phyloP scores from a whole-genome alignment of 1,284 basidiomycete species.

The Melampsora larici-populina region DNA sequence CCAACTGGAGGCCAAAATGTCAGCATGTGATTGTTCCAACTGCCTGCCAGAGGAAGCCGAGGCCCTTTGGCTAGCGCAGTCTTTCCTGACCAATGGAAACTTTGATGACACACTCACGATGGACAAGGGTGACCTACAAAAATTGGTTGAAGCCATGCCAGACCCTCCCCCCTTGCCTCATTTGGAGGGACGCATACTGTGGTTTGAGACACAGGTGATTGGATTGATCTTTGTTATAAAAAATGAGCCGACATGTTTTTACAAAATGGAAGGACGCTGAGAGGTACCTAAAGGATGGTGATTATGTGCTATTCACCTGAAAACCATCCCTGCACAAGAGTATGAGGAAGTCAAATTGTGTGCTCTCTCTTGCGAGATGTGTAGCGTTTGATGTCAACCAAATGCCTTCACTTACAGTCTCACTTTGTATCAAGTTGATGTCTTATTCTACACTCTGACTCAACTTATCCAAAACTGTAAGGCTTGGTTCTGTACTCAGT shows the following conservation, averaged over 20 bases:
- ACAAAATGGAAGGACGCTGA: conserved; percentile 98
- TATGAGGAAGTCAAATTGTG: conserved; percentile 65
- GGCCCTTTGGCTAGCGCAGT: too few relatives aligned
- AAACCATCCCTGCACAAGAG: conserved; percentile 99
- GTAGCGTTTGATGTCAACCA: neutral
- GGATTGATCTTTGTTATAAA: conserved; percentile 94
- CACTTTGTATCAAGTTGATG: conserved; percentile 95
- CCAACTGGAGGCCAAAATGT: too few relatives aligned
- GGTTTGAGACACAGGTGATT: conserved; percentile 94
- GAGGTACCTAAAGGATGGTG: conserved; percentile 93
- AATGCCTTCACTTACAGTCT: conserved; percentile 59
- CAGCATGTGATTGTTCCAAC: too few relatives aligned
- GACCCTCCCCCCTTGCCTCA: too few relatives aligned
- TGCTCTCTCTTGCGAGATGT: neutral
- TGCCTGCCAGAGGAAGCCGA: too few relatives aligned
- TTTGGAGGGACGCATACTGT: too few relatives aligned
- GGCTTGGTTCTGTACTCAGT: conserved; percentile 49
- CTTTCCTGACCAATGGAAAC: too few relatives aligned
- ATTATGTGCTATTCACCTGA: conserved; percentile 95
- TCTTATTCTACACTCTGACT: conserved; percentile 97
- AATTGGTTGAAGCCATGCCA: too few relatives aligned
- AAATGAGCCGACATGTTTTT: conserved; percentile 96
- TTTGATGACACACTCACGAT: too few relatives aligned
- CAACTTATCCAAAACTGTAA: conserved; percentile 83
- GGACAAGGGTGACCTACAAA: too few relatives aligned